Base-by-base conservation (phyloP, 495 filamentous ascomycete species). In the Tuber magnatum region DNA sequence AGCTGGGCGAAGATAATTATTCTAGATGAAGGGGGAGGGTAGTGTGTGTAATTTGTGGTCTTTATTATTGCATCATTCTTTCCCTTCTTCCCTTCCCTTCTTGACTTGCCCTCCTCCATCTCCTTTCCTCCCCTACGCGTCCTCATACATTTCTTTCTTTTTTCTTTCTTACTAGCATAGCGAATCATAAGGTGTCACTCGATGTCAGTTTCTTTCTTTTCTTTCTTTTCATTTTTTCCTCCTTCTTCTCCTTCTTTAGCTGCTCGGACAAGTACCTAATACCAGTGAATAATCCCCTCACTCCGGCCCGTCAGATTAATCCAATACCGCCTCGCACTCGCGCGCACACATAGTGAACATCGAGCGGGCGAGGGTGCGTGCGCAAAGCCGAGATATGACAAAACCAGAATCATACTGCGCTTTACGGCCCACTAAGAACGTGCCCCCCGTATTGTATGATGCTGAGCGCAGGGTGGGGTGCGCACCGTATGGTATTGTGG, bases 121-220 rank as follows among this genome's bases (percentile, higher is more conserved):
- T 40, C 39, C 39, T 40, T 40, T 40, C 39, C 39, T 40, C 39
- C 39, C 39, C 39, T 40, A 40, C n/a, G n/a, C n/a, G n/a, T n/a
- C n/a, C n/a, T 40, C 39, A 40, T 40, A 40, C 39, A n/a, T n/a
- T n/a, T n/a, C n/a, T n/a, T n/a, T 40, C 39, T 40, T 40, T 40
- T 40, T 56, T 20, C 7, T 24, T n/a, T n/a, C 28, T 61, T 28
- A 71, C 12, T 16, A 24, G 42, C 39, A 44, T 71, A 24, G 69
- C 39, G 35, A n/a, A 71, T 44, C 69, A 44, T 44, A 71, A 2
- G 42, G 69, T 71, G 28, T 44, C 39, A 44, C 42, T 71, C 69
- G 69, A 24, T n/a, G 5, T 71, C 7, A n/a, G 8, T 18, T 71
- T 71, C 10, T 3, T n/a, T 41, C 5, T 6, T 22, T 41, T 35